Base-by-base conservation (phyloP, 352 stramenopile species). In the Phytophthora pinifolia region DNA sequence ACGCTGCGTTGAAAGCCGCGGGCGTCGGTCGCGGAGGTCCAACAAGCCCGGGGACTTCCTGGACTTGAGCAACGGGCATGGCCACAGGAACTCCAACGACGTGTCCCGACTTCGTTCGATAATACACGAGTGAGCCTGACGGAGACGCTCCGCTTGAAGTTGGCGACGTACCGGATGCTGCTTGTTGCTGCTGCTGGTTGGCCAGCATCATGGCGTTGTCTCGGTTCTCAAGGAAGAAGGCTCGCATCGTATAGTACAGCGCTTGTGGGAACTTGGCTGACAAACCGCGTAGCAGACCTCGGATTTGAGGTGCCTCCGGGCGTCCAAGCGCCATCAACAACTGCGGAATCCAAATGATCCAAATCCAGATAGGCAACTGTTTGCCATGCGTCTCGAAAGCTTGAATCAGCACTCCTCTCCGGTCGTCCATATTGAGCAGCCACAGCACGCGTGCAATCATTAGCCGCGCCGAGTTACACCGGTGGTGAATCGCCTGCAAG, bases 261-360 rank as follows among this genome's bases (percentile, higher is more conserved):
- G 97, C 96, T 61, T 99, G 97, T 3, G 97, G 97, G 59, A 99
- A 99, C 63, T 98, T 96, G 31, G 86, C 86, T 31, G 86, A 91
- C 4, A 96, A 59, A 0, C 86, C 86, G 35, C 86, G 80, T 33
- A 96, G 31, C 7, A 96, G 66, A 0, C 83, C 83, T 20, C 86
- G 84, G 62, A 96, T 94, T 64, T 96, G 79, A 5, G 77, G 68
- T 17, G 94, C 95, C 77, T 99, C 96, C 0, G 88, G 78, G 9
- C 96, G 82, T 14, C 86, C 97, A 20, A 99, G 86, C 9, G 93
- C 90, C 64, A 97, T 97, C 12, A 99, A 74, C 17, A 99, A 63
- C 58, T 99, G 96, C 15, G 96, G 96, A 45, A 99, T 98, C 96
- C 97, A 99, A 33, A 98, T 96, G 31, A 99, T 96, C 97, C 97